Evolutionary conservation across 2,329 filamentous ascomycete genomes (phyloP).

Genomic region (Exophiala bonariae): DNA sequence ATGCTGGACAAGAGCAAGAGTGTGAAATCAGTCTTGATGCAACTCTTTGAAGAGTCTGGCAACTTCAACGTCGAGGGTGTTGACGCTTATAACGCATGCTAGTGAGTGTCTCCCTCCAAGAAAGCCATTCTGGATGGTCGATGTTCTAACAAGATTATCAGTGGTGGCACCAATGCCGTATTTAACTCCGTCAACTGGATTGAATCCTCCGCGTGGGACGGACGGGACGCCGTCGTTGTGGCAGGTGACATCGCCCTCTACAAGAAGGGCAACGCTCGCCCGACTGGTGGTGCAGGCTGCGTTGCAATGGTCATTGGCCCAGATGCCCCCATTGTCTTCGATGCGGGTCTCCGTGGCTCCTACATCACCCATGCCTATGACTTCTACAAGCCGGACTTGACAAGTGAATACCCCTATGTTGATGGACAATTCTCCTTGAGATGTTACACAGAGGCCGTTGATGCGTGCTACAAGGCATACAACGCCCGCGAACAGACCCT

Average conservation of each 20-base stretch:
- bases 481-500: slow-evolving; percentile 68
- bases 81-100: slow-evolving; percentile 82
- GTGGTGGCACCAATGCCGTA: slow-evolving; percentile 76
- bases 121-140: background rate
- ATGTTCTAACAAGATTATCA: slow-evolving; percentile 11
- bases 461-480: slow-evolving; percentile 80
- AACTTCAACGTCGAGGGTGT: slow-evolving; percentile 84
- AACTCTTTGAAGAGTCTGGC: slow-evolving; percentile 69
- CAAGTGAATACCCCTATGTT: slow-evolving; percentile 83
- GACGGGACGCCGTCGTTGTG: slow-evolving; percentile 76
- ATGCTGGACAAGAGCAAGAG: slow-evolving; percentile 88
- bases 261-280: slow-evolving; percentile 78
- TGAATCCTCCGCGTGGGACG: slow-evolving; percentile 84
- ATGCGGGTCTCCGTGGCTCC: slow-evolving; percentile 75
- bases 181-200: slow-evolving; percentile 85
- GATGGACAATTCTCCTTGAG: slow-evolving; percentile 80
- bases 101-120: slow-evolving; percentile 37
- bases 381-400: slow-evolving; percentile 87
- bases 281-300: slow-evolving; percentile 76
- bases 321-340: slow-evolving; percentile 72
- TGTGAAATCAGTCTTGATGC: slow-evolving; percentile 85
- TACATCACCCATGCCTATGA: slow-evolving; percentile 86
- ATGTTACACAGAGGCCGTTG: slow-evolving; percentile 80
- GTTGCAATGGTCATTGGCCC: slow-evolving; percentile 79
- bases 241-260: slow-evolving; percentile 83